These are phyloP conservation scores for Scopulariopsis brevicaulis DNA, from an alignment of 2,329 filamentous ascomycete species.

Conservation along the genomic window DNA sequence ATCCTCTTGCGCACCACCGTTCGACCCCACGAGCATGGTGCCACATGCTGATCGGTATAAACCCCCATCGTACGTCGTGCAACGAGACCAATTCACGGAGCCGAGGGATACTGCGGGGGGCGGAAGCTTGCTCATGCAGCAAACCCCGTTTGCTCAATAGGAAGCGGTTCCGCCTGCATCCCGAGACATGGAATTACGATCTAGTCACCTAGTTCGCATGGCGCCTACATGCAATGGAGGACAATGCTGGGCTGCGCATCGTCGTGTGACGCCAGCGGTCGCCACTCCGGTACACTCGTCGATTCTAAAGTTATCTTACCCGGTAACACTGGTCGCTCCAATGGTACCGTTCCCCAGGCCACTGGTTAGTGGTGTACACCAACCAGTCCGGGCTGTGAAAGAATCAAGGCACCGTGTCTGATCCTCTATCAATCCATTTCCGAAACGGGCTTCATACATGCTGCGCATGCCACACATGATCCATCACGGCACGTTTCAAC, in stretches of 20 bases:
- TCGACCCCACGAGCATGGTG: neutral
- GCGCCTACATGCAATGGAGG: neutral
- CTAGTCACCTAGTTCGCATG: neutral
- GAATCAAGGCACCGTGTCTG: neutral
- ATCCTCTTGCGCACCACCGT: neutral
- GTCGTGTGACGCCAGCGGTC: neutral
- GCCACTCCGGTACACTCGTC: neutral
- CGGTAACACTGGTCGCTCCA: too few species aligned
- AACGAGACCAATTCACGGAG: neutral
- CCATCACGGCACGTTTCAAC: neutral
- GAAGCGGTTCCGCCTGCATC: neutral
- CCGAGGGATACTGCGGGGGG: neutral
- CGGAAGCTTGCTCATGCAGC: neutral
- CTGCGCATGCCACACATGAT: neutral
- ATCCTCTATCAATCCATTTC: neutral
- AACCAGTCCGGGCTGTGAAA: neutral
- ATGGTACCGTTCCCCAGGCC: too few species aligned
- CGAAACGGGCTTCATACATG: neutral
- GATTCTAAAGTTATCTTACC: neutral
- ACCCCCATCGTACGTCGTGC: neutral
- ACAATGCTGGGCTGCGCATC: neutral
- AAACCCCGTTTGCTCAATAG: neutral
- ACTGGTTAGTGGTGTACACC: too few species aligned
- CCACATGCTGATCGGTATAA: neutral
- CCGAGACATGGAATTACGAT: neutral